Percentiles rank a stretch among this genome's conserved stretches.
Conservation (phyloP, 192 early-diverging fungal genomes). For the Coemansia erecta region DNA sequence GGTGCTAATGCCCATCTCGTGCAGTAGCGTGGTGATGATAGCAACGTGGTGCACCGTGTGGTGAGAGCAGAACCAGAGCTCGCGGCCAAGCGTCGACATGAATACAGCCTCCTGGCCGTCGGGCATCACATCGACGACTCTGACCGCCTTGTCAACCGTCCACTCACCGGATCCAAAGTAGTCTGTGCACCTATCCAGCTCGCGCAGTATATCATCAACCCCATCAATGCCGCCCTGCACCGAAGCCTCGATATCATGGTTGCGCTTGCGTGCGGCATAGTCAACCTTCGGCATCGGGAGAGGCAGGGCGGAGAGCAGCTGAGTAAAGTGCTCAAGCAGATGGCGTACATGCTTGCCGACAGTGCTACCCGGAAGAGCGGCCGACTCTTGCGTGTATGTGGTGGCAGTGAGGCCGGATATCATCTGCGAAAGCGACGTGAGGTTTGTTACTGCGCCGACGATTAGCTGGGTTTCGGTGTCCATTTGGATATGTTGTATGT, state of each 20-base stretch:
- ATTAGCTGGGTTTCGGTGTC: constrained; percentile 20
- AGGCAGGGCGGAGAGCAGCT: constrained; percentile 20
- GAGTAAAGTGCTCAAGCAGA: constrained; percentile 49
- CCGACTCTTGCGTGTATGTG: constrained; percentile 29
- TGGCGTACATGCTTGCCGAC: constrained; percentile 60
- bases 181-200: neutral
- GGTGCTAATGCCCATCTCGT: constrained; percentile 29
- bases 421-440: constrained; percentile 14
- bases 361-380: constrained; percentile 50
- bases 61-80: constrained; percentile 57
- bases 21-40: constrained; percentile 40
- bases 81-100: constrained; percentile 40
- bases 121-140: constrained; percentile 23
- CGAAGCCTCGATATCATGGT: constrained; percentile 15
- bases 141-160: neutral
- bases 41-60: constrained; percentile 56
- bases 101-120: constrained; percentile 15
- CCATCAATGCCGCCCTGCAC: constrained; percentile 11
- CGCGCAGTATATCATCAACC: neutral
- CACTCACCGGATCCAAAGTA: neutral
- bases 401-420: constrained; percentile 16
- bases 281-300: constrained; percentile 7
- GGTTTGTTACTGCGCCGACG: constrained; percentile 11
- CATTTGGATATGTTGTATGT: neutral
- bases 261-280: constrained; percentile 31